These are phyloP conservation scores for Calendula officinalis DNA, from an alignment of 129 eudicot species.

Conservation along the genomic window DNA sequence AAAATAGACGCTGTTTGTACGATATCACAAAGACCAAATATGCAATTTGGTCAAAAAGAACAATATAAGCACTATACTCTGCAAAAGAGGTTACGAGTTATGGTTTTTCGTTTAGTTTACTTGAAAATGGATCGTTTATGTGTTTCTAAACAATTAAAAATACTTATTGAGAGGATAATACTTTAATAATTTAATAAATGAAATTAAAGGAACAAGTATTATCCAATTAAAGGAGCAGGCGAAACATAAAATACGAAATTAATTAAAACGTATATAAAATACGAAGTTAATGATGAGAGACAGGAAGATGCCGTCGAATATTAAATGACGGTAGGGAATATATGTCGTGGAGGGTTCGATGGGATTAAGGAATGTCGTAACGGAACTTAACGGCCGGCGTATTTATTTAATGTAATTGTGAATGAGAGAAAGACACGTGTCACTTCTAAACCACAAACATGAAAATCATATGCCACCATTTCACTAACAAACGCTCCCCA, in stretches of 20 bases:
- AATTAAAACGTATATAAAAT: background rate
- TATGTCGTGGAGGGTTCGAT: slow-evolving; percentile 33
- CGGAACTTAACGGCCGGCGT: slow-evolving; percentile 33
- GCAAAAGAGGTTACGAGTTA: no score
- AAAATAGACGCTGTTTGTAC: no score
- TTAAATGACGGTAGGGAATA: slow-evolving; percentile 27
- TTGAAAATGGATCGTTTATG: no score
- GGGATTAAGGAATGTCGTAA: slow-evolving; percentile 38
- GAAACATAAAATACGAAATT: slow-evolving; percentile 9
- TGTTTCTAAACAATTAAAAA: no score
- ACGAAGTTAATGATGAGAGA: slow-evolving; percentile 4
- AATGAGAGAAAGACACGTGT: slow-evolving; percentile 16
- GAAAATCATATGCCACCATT: slow-evolving; percentile 25
- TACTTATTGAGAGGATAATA: no score
- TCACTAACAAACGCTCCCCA: slow-evolving; percentile 17
- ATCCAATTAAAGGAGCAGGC: slow-evolving; percentile 25
- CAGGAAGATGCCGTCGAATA: slow-evolving; percentile 34
- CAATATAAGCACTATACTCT: no score
- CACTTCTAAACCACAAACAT: slow-evolving; percentile 16
- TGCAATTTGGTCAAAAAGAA: no score
- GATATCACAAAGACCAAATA: no score
- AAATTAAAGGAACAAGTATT: background rate
- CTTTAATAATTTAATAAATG: no score
- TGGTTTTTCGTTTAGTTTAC: no score
- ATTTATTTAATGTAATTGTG: background rate